Conservation (phyloP, 345 rosid species). For the Gossypium rotundifolium region DNA sequence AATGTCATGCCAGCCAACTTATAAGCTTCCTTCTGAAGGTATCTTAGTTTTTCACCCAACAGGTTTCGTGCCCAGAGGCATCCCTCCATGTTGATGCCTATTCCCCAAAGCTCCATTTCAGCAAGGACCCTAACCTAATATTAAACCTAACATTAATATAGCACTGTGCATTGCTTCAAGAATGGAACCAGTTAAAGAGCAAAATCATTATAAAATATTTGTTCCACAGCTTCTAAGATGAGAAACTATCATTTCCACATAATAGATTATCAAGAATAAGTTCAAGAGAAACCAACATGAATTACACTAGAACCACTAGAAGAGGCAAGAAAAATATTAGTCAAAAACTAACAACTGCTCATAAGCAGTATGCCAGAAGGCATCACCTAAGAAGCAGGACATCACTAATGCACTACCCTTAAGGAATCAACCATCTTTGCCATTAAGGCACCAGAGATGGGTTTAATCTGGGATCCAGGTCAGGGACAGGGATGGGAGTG, state of each 20-base stretch:
- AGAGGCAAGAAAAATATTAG: slow-evolving; percentile 1
- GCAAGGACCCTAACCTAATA: slow-evolving; percentile 79
- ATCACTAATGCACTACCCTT: neutral
- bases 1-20: slow-evolving; percentile 77
- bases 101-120: slow-evolving; percentile 93
- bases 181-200: neutral
- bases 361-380: neutral
- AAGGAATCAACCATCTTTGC: slow-evolving; percentile 1
- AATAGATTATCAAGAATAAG: neutral
- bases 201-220: neutral
- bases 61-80: slow-evolving; percentile 65
- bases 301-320: neutral
- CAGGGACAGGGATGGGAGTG: neutral
- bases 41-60: slow-evolving; percentile 64
- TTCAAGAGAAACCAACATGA: neutral
- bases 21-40: slow-evolving; percentile 79
- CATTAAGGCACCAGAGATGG: neutral
- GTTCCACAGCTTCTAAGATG: neutral
- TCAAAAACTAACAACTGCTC: neutral
- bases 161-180: neutral
- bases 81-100: slow-evolving; percentile 87
- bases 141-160: neutral
- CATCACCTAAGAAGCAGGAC: neutral
- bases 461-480: neutral
- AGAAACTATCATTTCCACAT: slow-evolving; percentile 6